A percentile compares a stretch with the other conserved stretches of the same genome.
These are phyloP conservation scores for Tylopilus orsonianus DNA, from an alignment of 1,284 basidiomycete species.

Conservation along the genomic window DNA sequence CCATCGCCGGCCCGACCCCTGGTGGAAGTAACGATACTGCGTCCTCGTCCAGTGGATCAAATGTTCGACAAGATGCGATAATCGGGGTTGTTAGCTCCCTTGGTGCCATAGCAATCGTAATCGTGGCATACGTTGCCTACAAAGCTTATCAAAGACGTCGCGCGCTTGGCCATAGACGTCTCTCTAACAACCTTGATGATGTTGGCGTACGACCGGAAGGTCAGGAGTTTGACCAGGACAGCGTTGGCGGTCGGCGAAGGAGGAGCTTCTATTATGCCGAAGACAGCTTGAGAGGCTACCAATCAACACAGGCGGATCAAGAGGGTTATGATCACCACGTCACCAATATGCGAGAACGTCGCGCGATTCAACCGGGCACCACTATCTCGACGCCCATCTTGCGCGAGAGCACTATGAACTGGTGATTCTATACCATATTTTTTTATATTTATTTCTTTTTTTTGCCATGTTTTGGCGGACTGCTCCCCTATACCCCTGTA, in stretches of 20 bases:
- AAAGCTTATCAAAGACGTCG: constrained; percentile 58
- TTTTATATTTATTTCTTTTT: neutral
- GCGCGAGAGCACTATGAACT: constrained; percentile 72
- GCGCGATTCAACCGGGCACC: constrained; percentile 48
- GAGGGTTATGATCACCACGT: constrained; percentile 31
- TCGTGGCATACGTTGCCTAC: constrained; percentile 63
- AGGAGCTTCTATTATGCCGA: constrained; percentile 83
- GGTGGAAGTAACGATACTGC: constrained; percentile 24
- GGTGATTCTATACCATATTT: constrained; percentile 39
- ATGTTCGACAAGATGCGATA: constrained; percentile 66
- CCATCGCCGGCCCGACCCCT: constrained; percentile 41
- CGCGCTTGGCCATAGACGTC: constrained; percentile 60
- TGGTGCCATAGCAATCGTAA: constrained; percentile 66
- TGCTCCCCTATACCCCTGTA: constrained; percentile 18
- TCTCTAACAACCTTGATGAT: constrained; percentile 47
- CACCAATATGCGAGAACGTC: constrained; percentile 47
- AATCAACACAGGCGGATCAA: constrained; percentile 31
- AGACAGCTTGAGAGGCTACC: constrained; percentile 66
- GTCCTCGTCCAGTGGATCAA: constrained; percentile 17
- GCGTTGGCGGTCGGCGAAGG: constrained; percentile 65
- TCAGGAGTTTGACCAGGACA: constrained; percentile 72
- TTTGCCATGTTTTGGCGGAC: constrained; percentile 11
- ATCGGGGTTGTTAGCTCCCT: constrained; percentile 78
- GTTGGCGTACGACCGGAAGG: constrained; percentile 49
- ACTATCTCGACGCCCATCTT: constrained; percentile 70